Evolutionary conservation across 1,284 basidiomycete genomes (phyloP), one percentile per base, ranked within the genome.

Genomic region (Malassezia arunalokei): DNA sequence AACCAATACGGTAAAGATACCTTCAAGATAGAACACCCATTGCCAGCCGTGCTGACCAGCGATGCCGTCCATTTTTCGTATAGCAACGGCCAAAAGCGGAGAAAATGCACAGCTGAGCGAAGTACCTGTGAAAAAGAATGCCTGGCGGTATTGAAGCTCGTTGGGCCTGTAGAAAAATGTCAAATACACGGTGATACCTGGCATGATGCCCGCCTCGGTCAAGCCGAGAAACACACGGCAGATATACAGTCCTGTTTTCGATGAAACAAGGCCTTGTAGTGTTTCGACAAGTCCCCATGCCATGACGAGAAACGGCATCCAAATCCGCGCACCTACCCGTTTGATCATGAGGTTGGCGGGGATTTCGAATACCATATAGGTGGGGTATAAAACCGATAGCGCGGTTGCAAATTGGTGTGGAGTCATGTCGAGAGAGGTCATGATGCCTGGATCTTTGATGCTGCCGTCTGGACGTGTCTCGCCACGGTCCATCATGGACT

Each of bases 331-430:
- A 5, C 65, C 65, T 28, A 71, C 12, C 20, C 49, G 59, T 28
- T 74, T 60, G 11, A 71, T 52, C 3, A 67, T 39, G 7, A 71
- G 48, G 15, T 70, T 65, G 8, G 65, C 61, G 0, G 64, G 63
- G 28, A 71, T 58, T 28, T 70, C 68, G 35, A 71, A 58, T 17
- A 59, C 30, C 29, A 71, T 71, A 56, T 75, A 76, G 4, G 64
- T 57, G 0, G 66, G 56, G 51, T 68, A 71, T n/a, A 66, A 60
- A 3, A 66, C 58, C n/a, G 57, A 58, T 8, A 62, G 51, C 3
- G 56, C 44, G n/a, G 49, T 27, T 1, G 17, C 32, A 12, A 49
- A 55, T 20, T 51, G 42, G 30, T 57, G 43, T 1, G 33, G 17
- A 0, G 12, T 20, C 3, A 47, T 32, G 3, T 28, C 35, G 6